Evolutionary conservation across 2,329 filamentous ascomycete genomes (phyloP).

Genomic region (Escovopsis sp.): DNA sequence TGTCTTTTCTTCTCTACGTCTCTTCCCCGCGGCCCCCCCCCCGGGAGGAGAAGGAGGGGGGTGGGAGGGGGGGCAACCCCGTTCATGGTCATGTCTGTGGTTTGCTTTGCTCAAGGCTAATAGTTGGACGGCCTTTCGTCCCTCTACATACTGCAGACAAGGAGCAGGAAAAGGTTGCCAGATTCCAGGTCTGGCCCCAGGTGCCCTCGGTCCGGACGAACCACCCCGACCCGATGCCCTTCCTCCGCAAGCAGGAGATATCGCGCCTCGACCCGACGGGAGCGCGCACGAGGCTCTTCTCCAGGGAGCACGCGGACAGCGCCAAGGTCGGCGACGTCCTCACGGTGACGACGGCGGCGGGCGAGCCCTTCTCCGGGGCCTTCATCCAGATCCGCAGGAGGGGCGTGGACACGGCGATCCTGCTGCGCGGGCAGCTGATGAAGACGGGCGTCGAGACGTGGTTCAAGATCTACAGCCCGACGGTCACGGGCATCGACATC

Average conservation of each 20-base stretch:
- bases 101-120: no score
- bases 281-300: constrained; percentile 69
- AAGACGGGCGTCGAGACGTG: constrained; percentile 91
- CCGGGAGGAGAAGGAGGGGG: neutral
- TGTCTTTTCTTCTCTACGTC: neutral
- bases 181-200: constrained; percentile 40
- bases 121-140: no score
- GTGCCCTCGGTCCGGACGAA: constrained; percentile 38
- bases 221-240: constrained; percentile 52
- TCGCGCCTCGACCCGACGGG: constrained; percentile 69
- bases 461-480: constrained; percentile 88
- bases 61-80: no score
- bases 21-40: neutral
- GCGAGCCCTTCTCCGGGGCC: constrained; percentile 81
- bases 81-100: no score
- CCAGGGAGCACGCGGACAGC: constrained; percentile 59
- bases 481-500: constrained; percentile 82
- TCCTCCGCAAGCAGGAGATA: constrained; percentile 56
- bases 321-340: constrained; percentile 81
- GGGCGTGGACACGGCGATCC: constrained; percentile 78
- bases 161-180: constrained; percentile 20
- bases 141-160: constrained; percentile 11
- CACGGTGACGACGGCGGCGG: constrained; percentile 65
- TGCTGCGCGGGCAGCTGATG: constrained; percentile 75
- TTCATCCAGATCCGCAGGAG: constrained; percentile 74